Conservation (phyloP, 2,329 filamentous ascomycete genomes). For the Penicillium expansum region DNA sequence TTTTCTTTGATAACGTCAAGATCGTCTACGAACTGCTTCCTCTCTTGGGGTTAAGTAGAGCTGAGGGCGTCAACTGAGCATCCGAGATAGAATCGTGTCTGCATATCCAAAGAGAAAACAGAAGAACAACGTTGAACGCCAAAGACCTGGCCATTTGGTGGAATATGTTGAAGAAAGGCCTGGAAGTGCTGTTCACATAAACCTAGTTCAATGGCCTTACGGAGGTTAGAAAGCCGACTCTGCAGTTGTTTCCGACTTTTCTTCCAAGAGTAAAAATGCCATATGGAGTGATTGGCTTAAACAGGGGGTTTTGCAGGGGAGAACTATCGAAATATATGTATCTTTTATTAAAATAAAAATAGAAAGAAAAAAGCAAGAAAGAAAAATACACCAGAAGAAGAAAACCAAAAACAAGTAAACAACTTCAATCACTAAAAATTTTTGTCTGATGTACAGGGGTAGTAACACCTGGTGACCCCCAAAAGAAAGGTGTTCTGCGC, state of each 20-base stretch:
- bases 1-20: not conserved
- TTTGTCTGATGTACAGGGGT: too few species aligned
- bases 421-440: too few species aligned
- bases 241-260: not conserved
- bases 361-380: too few species aligned
- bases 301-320: constrained; percentile 6
- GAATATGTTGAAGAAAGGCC: not conserved
- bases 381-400: too few species aligned
- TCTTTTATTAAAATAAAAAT: too few species aligned
- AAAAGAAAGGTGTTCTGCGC: too few species aligned
- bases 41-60: not conserved
- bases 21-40: not conserved
- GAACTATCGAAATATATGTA: constrained; percentile 14
- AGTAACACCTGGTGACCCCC: too few species aligned
- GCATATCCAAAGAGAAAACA: too few species aligned
- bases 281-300: constrained; percentile 13
- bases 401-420: too few species aligned
- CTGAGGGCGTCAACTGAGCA: not conserved
- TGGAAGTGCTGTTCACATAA: not conserved
- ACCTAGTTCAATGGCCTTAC: not conserved
- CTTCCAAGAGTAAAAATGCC: constrained; percentile 17
- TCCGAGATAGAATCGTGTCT: too few species aligned
- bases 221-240: not conserved
- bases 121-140: not conserved
- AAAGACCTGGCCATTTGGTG: not conserved